A percentile compares a stretch with the other conserved stretches of the same genome.
Conservation (phyloP, 1,139 yeast species). For the Dujonia santamariae region DNA sequence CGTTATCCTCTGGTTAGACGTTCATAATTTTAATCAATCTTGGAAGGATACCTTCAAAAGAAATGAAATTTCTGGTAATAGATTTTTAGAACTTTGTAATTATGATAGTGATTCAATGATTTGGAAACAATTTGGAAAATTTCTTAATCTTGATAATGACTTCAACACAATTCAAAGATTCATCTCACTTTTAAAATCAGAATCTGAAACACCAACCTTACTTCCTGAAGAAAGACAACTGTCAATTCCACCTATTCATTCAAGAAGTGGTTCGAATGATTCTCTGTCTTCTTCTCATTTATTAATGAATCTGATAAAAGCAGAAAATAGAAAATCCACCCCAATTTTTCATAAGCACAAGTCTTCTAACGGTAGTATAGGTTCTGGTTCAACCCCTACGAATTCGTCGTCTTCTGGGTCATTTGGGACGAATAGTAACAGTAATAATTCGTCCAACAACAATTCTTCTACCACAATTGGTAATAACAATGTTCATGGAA, state of each 20-base stretch:
- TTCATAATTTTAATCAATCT: constrained; percentile 62
- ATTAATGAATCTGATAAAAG: constrained; percentile 13
- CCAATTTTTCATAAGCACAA: constrained; percentile 26
- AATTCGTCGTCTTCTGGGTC: constrained; percentile 19
- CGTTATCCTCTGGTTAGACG: constrained; percentile 66
- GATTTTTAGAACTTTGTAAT: constrained; percentile 65
- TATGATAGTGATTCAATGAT: constrained; percentile 54
- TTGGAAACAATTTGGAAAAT: constrained; percentile 47
- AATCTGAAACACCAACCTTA: constrained; percentile 13
- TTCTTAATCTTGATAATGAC: constrained; percentile 36
- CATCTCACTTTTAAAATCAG: constrained; percentile 32
- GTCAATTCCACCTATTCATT: neutral
- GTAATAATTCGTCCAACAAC: constrained; percentile 9
- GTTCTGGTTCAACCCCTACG: neutral
- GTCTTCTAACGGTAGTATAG: constrained; percentile 7
- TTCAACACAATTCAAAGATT: constrained; percentile 55
- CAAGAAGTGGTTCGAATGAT: constrained; percentile 11
- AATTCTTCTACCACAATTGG: constrained; percentile 14
- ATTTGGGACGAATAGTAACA: neutral
- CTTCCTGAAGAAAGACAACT: constrained; percentile 3
- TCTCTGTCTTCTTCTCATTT: constrained; percentile 14
- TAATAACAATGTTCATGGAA: constrained; percentile 6
- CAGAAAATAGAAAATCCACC: constrained; percentile 32
- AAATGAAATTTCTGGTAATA: constrained; percentile 59
- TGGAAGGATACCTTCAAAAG: constrained; percentile 68